Evolutionary conservation across 768 basidiomycete genomes (phyloP).

Genomic region (Boletus rex-veris): DNA sequence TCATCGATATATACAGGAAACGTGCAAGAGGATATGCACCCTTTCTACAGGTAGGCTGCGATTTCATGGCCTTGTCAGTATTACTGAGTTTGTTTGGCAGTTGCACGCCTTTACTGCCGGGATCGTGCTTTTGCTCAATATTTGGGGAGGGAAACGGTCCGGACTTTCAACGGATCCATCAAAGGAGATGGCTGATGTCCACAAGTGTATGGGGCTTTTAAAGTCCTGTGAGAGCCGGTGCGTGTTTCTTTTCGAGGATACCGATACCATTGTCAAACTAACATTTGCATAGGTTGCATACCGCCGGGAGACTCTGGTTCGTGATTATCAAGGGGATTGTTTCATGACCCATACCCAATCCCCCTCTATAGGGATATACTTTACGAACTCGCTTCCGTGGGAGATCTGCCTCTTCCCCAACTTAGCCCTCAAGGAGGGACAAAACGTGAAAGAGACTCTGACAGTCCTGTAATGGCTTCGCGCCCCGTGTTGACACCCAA

Average conservation of each 20-base stretch:
- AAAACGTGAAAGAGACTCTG: conserved; percentile 64
- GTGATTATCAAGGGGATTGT: conserved; percentile 8
- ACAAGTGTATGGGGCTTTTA: conserved; percentile 45
- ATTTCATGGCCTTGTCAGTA: too few relatives aligned
- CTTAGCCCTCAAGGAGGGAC: conserved; percentile 46
- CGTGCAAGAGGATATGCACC: conserved; percentile 27
- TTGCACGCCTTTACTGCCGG: conserved; percentile 45
- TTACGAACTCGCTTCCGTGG: conserved; percentile 67
- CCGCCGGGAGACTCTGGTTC: conserved; percentile 48
- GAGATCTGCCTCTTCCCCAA: conserved; percentile 65
- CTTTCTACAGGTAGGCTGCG: conserved; percentile 30
- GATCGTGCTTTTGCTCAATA: conserved; percentile 51
- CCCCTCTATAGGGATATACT: conserved; percentile 56
- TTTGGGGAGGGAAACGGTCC: conserved; percentile 50
- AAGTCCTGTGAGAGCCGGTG: conserved; percentile 35
- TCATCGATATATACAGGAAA: conserved; percentile 56
- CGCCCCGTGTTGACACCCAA: conserved; percentile 1
- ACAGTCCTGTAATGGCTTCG: conserved; percentile 36
- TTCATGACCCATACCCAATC: neutral
- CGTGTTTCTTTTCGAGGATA: conserved; percentile 5
- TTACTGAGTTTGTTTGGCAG: conserved; percentile 15
- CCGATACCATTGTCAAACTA: neutral
- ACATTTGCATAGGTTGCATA: conserved; percentile 39
- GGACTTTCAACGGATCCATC: conserved; percentile 39
- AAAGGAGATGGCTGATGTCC: conserved; percentile 49